Conservation (phyloP, 371 early-diverging fungal genomes). For the Mucor plumbeus region DNA sequence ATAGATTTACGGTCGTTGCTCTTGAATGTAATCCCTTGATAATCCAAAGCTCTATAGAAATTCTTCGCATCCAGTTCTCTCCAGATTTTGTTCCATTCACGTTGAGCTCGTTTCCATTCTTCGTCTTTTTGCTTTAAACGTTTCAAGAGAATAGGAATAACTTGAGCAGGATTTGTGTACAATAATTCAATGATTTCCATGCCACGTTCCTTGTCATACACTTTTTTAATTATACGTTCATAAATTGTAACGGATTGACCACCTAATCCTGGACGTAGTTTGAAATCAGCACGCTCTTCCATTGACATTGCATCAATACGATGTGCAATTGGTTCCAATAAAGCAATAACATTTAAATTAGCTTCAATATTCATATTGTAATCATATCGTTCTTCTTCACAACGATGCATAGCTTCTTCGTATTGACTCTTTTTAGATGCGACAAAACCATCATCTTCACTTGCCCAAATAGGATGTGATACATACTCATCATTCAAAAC, state of each 20-base stretch:
- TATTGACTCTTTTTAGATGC: conserved; percentile 92
- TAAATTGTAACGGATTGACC: conserved; percentile 85
- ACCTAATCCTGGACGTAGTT: conserved; percentile 75
- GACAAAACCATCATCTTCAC: conserved; percentile 95
- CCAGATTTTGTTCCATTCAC: conserved; percentile 97
- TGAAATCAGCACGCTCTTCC: conserved; percentile 77
- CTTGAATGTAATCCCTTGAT: conserved; percentile 91
- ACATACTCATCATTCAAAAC: conserved; percentile 97
- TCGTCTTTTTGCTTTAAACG: conserved; percentile 96
- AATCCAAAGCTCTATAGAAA: conserved; percentile 97
- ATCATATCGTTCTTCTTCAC: conserved; percentile 97
- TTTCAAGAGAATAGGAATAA: conserved; percentile 93
- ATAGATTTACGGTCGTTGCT: conserved; percentile 86
- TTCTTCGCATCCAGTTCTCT: conserved; percentile 92
- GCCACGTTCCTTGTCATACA: conserved; percentile 85
- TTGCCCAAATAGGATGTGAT: conserved; percentile 94
- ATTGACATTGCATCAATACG: conserved; percentile 74
- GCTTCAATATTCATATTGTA: conserved; percentile 96
- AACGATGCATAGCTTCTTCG: conserved; percentile 95
- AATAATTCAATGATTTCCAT: conserved; percentile 90
- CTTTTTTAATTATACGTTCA: conserved; percentile 82
- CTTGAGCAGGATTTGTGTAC: conserved; percentile 87
- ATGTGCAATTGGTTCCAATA: conserved; percentile 85
- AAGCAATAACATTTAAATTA: conserved; percentile 84
- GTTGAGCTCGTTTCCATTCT: conserved; percentile 80